These are phyloP conservation scores for Infundibulicybe gibba DNA, from an alignment of 768 basidiomycete genomes.

Conservation along the genomic window DNA sequence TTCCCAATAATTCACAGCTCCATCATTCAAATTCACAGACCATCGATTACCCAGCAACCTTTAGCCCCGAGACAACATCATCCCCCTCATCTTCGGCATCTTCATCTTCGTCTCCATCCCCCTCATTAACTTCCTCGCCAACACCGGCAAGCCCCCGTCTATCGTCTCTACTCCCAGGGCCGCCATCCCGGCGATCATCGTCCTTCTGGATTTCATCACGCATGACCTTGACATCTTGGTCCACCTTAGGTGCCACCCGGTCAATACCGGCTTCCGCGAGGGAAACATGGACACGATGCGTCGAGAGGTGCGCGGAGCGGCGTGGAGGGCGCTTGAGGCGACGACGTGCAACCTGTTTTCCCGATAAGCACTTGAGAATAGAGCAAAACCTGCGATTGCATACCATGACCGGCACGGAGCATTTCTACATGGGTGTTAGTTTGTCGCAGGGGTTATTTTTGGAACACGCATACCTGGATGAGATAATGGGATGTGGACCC, in stretches of 20 bases:
- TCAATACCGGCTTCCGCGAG: conserved; percentile 90
- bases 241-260: conserved; percentile 80
- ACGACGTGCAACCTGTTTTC: conserved; percentile 65
- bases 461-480: conserved; percentile 55
- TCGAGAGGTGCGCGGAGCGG: conserved; percentile 76
- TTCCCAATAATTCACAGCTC: too few species aligned
- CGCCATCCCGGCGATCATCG: conserved; percentile 46
- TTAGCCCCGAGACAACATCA: conserved; percentile 23
- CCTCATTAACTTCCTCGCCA: conserved; percentile 1
- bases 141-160: conserved; percentile 13
- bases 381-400: conserved; percentile 5
- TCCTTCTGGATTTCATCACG: conserved; percentile 72
- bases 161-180: conserved; percentile 26
- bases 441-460: conserved; percentile 1
- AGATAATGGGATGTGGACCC: conserved; percentile 96
- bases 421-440: conserved; percentile 49
- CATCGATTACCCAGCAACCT: conserved; percentile 26
- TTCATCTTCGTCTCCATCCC: conserved; percentile 17
- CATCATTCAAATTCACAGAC: too few species aligned
- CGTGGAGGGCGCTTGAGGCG: conserved; percentile 85
- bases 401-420: conserved; percentile 93
- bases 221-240: conserved; percentile 80
- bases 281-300: conserved; percentile 77
- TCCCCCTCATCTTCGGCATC: conserved; percentile 26
- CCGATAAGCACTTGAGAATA: conserved; percentile 1